Percentiles rank a stretch among this genome's conserved stretches.
Evolutionary conservation across 371 early-diverging fungal species (phyloP).

Genomic region (Amoeboaphelidium occidentale): DNA sequence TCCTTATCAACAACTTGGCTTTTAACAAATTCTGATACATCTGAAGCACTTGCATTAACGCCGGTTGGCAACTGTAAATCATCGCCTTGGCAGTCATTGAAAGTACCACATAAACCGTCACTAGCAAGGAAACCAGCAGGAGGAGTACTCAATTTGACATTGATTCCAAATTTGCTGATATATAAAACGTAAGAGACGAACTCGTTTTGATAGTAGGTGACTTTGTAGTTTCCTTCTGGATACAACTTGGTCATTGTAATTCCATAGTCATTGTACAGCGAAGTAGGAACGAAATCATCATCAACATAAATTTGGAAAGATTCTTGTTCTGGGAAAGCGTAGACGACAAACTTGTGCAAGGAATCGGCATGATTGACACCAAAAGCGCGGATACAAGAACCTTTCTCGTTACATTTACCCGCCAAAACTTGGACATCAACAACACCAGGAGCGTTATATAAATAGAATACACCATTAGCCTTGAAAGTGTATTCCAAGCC

Average conservation of each 20-base stretch:
- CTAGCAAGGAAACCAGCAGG: not conserved
- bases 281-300: too few relatives aligned
- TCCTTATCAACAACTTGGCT: not conserved
- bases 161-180: not conserved
- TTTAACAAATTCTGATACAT: not conserved
- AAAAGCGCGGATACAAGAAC: not conserved
- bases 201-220: too few relatives aligned
- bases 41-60: not conserved
- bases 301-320: too few relatives aligned
- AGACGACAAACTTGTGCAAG: too few relatives aligned
- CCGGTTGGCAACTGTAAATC: not conserved
- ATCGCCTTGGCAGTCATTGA: not conserved
- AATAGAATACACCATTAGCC: not conserved
- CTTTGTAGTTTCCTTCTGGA: too few relatives aligned
- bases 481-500: not conserved
- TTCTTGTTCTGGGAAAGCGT: too few relatives aligned
- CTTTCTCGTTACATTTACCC: not conserved
- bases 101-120: not conserved
- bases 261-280: too few relatives aligned
- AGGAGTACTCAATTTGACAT: not conserved
- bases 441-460: not conserved
- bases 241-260: too few relatives aligned
- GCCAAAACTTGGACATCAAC: not conserved
- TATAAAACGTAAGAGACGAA: too few relatives aligned
- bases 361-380: too few relatives aligned